Evolutionary conservation across 2,329 filamentous ascomycete genomes (phyloP).

Genomic region (Colletotrichum orchidophilum): DNA sequence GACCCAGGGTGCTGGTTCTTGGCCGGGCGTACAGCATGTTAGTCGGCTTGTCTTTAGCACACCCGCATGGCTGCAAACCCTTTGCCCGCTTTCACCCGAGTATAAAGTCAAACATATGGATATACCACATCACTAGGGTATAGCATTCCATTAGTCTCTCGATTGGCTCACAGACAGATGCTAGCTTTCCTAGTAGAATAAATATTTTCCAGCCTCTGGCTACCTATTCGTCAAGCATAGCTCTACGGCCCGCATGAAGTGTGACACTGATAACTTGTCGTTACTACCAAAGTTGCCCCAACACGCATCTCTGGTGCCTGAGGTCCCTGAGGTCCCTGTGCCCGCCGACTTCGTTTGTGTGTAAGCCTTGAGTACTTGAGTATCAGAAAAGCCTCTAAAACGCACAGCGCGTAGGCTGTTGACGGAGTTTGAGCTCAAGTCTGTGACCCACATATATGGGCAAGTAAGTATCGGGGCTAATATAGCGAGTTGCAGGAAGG

Average conservation of each 20-base stretch:
- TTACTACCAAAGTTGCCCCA: neutral
- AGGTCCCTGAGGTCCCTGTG: neutral
- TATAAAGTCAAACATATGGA: neutral
- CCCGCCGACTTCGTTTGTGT: neutral
- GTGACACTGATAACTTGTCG: neutral
- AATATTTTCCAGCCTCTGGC: neutral
- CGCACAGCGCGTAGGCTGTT: neutral
- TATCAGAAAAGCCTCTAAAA: neutral
- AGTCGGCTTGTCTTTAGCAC: neutral
- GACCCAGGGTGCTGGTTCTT: constrained; percentile 3
- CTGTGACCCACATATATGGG: neutral
- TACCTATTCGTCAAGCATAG: neutral
- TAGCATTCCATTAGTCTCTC: neutral
- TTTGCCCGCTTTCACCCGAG: constrained; percentile 7
- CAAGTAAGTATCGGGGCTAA: neutral
- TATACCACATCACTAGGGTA: neutral
- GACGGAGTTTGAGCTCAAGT: neutral
- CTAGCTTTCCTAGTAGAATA: neutral
- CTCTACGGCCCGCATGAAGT: neutral
- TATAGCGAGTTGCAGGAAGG: neutral
- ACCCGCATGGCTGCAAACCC: neutral
- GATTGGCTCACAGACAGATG: neutral
- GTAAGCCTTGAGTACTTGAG: neutral
- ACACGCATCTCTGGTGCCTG: neutral
- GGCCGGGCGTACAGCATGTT: neutral